Base-by-base conservation (phyloP, 1,284 basidiomycete species). In the Naganishia cerealis region DNA sequence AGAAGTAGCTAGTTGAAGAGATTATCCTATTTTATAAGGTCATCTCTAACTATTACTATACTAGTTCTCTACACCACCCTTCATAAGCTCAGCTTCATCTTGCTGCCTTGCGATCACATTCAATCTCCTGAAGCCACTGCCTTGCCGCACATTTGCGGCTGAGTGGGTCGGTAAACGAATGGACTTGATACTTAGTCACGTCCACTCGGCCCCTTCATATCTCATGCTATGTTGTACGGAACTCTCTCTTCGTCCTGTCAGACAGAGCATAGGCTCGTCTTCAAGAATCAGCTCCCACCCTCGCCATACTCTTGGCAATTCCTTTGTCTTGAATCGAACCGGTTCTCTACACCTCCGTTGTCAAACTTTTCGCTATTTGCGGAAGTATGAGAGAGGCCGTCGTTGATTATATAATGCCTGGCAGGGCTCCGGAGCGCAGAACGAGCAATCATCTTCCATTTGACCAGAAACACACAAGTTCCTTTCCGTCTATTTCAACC, bases 41-140 rank as follows among this genome's bases (percentile, higher is more conserved):
- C 42, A 43, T 43, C 42, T 43, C 42, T 43, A 43, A 43, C 42
- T 43, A 43, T 43, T 43, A 43, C 42, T 43, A 43, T 43, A 43
- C 13, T 43, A 43, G 42, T 16, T 43, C 42, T 15, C 13, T 15
- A 43, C 42, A 43, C n/a, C 39, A 15, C 39, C 39, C 7, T 15
- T 40, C 39, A 7, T 40, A 40, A 40, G 7, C 39, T 40, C 39
- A 40, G 8, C 39, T 40, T 15, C 39, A 15, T 7, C 39, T 40
- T 40, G 39, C 39, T 40, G 39, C 7, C 39, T 40, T 40, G 39
- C 8, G 15, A 15, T 40, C 39, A 40, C 39, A 15, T 8, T 40
- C 39, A 15, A 40, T 40, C 39, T 15, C 15, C 7, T 40, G 7
- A 7, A 8, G 15, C 39, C 8, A 40, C 39, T 40, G 15, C 39